These are phyloP conservation scores for Magnaporthiopsis incrustans DNA, from an alignment of 2,329 filamentous ascomycete species.

Conservation along the genomic window DNA sequence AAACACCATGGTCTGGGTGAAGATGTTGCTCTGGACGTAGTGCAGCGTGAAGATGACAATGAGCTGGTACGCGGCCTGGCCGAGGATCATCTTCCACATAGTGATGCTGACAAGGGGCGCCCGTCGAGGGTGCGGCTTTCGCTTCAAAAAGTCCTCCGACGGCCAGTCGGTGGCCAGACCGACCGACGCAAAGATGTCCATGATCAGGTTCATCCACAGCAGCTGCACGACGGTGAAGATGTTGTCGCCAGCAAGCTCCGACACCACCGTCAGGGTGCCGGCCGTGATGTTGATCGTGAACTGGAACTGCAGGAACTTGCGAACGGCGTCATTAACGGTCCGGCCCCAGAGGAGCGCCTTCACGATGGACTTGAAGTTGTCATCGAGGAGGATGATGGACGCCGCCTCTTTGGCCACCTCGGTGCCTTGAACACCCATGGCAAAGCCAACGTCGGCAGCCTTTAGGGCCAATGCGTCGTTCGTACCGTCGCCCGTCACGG, in stretches of 20 bases:
- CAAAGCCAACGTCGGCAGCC: slow-evolving; percentile 54
- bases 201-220: slow-evolving; percentile 57
- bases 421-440: slow-evolving; percentile 54
- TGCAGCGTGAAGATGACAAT: slow-evolving; percentile 54
- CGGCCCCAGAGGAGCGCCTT: slow-evolving; percentile 56
- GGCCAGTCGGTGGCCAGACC: slow-evolving; percentile 43
- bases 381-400: slow-evolving; percentile 53
- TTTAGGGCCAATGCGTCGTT: slow-evolving; percentile 55
- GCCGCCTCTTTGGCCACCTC: slow-evolving; percentile 57
- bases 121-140: slow-evolving; percentile 22
- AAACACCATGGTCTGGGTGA: slow-evolving; percentile 65
- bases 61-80: slow-evolving; percentile 65
- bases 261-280: slow-evolving; percentile 50
- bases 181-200: slow-evolving; percentile 53
- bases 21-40: slow-evolving; percentile 28
- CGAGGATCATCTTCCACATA: slow-evolving; percentile 82
- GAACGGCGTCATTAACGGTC: slow-evolving; percentile 54
- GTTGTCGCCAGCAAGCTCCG: slow-evolving; percentile 44
- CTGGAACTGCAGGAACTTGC: slow-evolving; percentile 56
- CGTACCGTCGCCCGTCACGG: slow-evolving; percentile 54
- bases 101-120: slow-evolving; percentile 49
- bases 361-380: slow-evolving; percentile 52
- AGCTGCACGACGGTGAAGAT: slow-evolving; percentile 53
- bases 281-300: slow-evolving; percentile 58
- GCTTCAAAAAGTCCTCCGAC: slow-evolving; percentile 32